Conservation (phyloP, 495 filamentous ascomycete species). For the Darksidea phi region DNA sequence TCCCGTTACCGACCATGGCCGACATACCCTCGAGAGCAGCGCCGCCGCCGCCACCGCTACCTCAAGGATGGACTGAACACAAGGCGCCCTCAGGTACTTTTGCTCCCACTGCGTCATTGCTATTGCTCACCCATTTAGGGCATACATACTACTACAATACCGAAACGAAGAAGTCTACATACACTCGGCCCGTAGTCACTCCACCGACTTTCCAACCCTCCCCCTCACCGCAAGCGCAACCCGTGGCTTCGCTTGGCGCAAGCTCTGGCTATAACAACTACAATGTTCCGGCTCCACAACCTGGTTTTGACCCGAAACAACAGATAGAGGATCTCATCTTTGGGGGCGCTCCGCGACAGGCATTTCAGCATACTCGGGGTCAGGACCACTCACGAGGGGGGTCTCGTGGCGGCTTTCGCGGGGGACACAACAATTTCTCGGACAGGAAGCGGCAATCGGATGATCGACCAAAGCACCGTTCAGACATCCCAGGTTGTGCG, state of each 20-base stretch:
- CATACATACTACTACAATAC: slow-evolving; percentile 88
- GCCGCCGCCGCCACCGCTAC: slow-evolving; percentile 55
- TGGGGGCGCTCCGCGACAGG: not conserved
- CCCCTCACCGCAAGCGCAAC: not conserved
- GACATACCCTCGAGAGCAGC: slow-evolving; percentile 48
- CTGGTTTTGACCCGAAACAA: not conserved
- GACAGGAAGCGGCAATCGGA: slow-evolving; percentile 60
- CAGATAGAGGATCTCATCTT: slow-evolving; percentile 2
- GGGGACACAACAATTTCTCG: slow-evolving; percentile 38
- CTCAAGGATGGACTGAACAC: slow-evolving; percentile 87
- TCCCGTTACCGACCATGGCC: slow-evolving; percentile 1
- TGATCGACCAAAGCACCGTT: slow-evolving; percentile 80
- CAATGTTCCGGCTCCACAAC: slow-evolving; percentile 16
- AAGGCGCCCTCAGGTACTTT: slow-evolving; percentile 75
- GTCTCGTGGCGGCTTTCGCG: slow-evolving; percentile 23
- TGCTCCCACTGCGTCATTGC: not conserved
- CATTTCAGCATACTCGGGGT: not conserved
- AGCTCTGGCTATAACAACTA: slow-evolving; percentile 7
- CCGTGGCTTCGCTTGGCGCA: not conserved
- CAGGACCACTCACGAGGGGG: slow-evolving; percentile 17
- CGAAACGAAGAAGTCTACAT: slow-evolving; percentile 84
- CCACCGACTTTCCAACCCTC: not conserved
- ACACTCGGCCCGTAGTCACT: slow-evolving; percentile 59
- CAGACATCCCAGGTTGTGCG: slow-evolving; percentile 72
- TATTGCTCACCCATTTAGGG: slow-evolving; percentile 46